Evolutionary conservation across 192 early-diverging fungal species (phyloP).

Genomic region (Gaertneriomyces sp.): DNA sequence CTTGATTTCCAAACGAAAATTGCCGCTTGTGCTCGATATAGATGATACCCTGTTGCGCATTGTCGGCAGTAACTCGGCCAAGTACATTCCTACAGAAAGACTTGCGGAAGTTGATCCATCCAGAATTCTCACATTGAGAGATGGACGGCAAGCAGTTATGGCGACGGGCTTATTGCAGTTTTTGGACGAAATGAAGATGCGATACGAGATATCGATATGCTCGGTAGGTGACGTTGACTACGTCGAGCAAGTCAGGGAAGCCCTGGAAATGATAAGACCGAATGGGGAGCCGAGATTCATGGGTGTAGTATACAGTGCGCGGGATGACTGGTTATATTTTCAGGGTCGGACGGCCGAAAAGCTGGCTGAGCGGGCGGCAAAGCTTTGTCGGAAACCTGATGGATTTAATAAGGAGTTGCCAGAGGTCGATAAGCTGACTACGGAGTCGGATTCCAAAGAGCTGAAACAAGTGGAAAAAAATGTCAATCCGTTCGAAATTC

Average conservation of each 20-base stretch:
- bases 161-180: constrained; percentile 68
- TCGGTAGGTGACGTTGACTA: constrained; percentile 74
- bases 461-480: no score
- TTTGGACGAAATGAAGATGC: constrained; percentile 63
- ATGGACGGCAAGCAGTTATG: constrained; percentile 62
- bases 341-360: constrained; percentile 29
- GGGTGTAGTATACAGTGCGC: constrained; percentile 63
- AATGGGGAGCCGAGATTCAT: constrained; percentile 43
- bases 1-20: constrained; percentile 44
- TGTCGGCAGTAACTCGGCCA: constrained; percentile 49
- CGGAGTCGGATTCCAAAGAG: no score
- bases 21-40: constrained; percentile 73
- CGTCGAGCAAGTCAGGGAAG: constrained; percentile 64
- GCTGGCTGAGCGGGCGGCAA: constrained; percentile 26
- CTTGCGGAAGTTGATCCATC: constrained; percentile 46
- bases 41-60: constrained; percentile 74
- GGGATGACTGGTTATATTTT: constrained; percentile 65
- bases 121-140: constrained; percentile 55
- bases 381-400: not conserved
- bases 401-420: no score
- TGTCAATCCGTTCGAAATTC: constrained; percentile 10
- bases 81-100: not conserved
- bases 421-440: no score
- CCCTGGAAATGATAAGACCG: constrained; percentile 52
- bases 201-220: constrained; percentile 72